Evolutionary conservation across 2,329 filamentous ascomycete species (phyloP).

Genomic region (Phyllosticta citribraziliensis): DNA sequence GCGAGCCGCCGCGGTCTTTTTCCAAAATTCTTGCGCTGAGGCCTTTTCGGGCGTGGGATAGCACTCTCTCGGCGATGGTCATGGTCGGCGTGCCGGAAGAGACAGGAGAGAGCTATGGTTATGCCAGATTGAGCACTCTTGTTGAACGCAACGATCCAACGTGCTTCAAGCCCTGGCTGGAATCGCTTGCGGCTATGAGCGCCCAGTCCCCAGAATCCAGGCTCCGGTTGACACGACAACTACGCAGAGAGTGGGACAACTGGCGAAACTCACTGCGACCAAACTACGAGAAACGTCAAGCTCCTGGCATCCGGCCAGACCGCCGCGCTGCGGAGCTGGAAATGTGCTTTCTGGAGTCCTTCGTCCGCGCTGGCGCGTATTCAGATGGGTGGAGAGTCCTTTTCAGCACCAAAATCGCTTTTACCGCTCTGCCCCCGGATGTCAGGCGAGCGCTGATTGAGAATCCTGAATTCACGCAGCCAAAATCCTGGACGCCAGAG

Average conservation of each 20-base stretch:
- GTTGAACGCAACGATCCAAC: not conserved
- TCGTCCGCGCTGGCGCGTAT: not conserved
- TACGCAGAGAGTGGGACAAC: not conserved
- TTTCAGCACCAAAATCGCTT: not conserved
- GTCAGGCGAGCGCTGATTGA: not conserved
- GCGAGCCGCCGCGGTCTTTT: not conserved
- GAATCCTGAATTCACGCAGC: not conserved
- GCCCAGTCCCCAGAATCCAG: not conserved
- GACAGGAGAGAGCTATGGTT: not conserved
- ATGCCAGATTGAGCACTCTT: not conserved
- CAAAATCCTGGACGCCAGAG: not conserved
- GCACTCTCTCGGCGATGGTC: not conserved
- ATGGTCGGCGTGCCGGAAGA: not conserved
- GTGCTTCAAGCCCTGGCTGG: not conserved
- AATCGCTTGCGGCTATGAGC: not conserved
- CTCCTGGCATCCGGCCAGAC: too few relatives aligned
- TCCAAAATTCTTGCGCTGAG: not conserved
- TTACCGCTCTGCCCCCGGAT: not conserved
- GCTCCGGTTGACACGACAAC: not conserved
- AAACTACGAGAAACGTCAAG: not conserved
- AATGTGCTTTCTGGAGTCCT: not conserved
- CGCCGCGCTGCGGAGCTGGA: not conserved
- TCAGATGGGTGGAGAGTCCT: constrained; percentile 1
- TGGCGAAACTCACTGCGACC: not conserved
- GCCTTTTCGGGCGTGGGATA: not conserved